Percentiles rank a stretch among this genome's conserved stretches.
Conservation (phyloP, 164 flowering plant genomes). For the Liriodendron chinense region DNA sequence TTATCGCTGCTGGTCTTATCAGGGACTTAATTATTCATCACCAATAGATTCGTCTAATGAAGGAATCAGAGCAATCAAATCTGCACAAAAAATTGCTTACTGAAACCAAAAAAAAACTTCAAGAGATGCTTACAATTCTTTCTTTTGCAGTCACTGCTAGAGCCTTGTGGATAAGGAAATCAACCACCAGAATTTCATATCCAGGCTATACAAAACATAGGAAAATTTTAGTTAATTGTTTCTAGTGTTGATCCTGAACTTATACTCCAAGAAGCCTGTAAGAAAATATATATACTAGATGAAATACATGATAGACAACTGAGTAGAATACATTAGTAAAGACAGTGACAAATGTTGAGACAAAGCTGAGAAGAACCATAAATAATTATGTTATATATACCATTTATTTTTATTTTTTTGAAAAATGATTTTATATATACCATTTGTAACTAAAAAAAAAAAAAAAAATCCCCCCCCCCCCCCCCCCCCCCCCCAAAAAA, state of each 20-base stretch:
- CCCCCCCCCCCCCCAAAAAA: not conserved
- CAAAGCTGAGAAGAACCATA: too few species aligned
- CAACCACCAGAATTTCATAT: conserved; percentile 42
- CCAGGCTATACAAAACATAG: conserved; percentile 46
- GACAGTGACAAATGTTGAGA: too few species aligned
- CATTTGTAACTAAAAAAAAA: not conserved
- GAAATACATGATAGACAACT: not conserved
- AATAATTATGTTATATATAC: not conserved
- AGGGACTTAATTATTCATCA: too few species aligned
- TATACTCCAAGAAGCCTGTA: not conserved
- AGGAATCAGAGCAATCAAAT: not conserved
- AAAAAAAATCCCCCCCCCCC: too few species aligned
- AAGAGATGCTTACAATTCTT: conserved; percentile 48
- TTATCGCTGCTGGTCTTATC: too few species aligned
- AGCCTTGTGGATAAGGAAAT: conserved; percentile 52
- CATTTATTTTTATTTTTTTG: too few species aligned
- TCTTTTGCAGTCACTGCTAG: conserved; percentile 32
- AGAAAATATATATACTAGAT: not conserved
- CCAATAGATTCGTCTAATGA: too few species aligned
- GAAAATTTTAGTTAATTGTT: conserved; percentile 6
- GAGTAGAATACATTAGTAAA: not conserved
- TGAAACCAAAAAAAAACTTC: not conserved
- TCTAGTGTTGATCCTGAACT: not conserved
- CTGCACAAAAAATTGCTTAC: not conserved
- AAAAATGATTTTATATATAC: not conserved